Evolutionary conservation across 805 yeast species (phyloP).

Genomic region (Saccharomycopsis selenospora): DNA sequence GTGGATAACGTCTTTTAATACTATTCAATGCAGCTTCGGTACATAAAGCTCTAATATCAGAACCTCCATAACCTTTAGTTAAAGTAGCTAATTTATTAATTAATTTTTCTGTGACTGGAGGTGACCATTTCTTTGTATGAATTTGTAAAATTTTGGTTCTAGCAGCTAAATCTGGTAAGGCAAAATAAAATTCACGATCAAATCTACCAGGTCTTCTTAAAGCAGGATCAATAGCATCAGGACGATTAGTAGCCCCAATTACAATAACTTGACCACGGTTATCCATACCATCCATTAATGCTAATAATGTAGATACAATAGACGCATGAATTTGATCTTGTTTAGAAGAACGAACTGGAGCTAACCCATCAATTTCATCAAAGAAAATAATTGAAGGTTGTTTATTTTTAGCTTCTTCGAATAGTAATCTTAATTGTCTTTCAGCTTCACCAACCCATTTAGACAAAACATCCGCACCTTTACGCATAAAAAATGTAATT

Average conservation of each 20-base stretch:
- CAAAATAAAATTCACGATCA: conserved; percentile 94
- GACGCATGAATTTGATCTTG: conserved; percentile 99
- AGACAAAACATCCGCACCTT: conserved; percentile 94
- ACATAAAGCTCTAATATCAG: conserved; percentile 88
- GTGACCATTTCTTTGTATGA: conserved; percentile 86
- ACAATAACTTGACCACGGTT: conserved; percentile 97
- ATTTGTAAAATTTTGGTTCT: conserved; percentile 73
- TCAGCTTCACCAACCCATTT: conserved; percentile 99
- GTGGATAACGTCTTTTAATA: conserved; percentile 89
- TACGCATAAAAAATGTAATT: conserved; percentile 94
- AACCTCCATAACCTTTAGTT: conserved; percentile 98
- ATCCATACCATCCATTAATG: conserved; percentile 99
- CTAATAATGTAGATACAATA: conserved; percentile 89
- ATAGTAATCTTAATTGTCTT: conserved; percentile 79
- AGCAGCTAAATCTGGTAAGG: conserved; percentile 77
- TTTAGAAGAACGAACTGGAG: conserved; percentile 94
- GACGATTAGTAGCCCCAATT: conserved; percentile 96
- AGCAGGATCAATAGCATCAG: conserved; percentile 98
- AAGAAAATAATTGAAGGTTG: conserved; percentile 96
- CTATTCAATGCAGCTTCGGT: conserved; percentile 93
- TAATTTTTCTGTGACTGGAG: conserved; percentile 55
- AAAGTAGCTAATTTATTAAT: conserved; percentile 60
- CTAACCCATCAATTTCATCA: conserved; percentile 96
- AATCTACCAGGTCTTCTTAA: conserved; percentile 94
- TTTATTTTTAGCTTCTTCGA: conserved; percentile 92